Evolutionary conservation across 768 basidiomycete genomes (phyloP).

Genomic region (Hysterangium stoloniferum): DNA sequence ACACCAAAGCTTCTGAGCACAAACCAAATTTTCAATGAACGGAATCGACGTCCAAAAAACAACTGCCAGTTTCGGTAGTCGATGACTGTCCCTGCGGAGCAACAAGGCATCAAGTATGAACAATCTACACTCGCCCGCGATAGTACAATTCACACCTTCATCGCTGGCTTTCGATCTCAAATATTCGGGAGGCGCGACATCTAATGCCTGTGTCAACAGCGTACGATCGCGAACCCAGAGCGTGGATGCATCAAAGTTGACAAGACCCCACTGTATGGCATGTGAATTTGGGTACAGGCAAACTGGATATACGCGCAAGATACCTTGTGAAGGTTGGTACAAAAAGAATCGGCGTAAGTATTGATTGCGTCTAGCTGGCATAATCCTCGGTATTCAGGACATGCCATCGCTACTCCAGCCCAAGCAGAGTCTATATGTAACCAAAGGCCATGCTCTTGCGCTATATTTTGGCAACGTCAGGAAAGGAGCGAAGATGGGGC

Average conservation of each 20-base stretch:
- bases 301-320: not conserved
- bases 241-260: slow-evolving; percentile 78
- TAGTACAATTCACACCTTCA: slow-evolving; percentile 45
- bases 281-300: not conserved
- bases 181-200: slow-evolving; percentile 81
- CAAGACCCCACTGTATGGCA: slow-evolving; percentile 67
- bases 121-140: not conserved
- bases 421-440: slow-evolving; percentile 88
- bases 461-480: slow-evolving; percentile 29
- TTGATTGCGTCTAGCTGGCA: slow-evolving; percentile 70
- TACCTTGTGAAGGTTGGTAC: slow-evolving; percentile 90
- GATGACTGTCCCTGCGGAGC: slow-evolving; percentile 56
- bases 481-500: not conserved
- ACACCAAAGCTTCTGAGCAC: slow-evolving; percentile 78
- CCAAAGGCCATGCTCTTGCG: slow-evolving; percentile 56
- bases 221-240: slow-evolving; percentile 74
- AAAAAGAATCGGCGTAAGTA: slow-evolving; percentile 67
- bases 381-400: slow-evolving; percentile 64
- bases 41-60: slow-evolving; percentile 78
- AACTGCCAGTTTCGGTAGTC: slow-evolving; percentile 88
- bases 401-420: slow-evolving; percentile 78
- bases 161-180: slow-evolving; percentile 75
- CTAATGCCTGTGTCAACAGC: slow-evolving; percentile 69
- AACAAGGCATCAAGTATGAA: not conserved
- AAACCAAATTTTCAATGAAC: slow-evolving; percentile 90